Conservation (phyloP, 768 basidiomycete genomes). For the Agrocybe pediades region DNA sequence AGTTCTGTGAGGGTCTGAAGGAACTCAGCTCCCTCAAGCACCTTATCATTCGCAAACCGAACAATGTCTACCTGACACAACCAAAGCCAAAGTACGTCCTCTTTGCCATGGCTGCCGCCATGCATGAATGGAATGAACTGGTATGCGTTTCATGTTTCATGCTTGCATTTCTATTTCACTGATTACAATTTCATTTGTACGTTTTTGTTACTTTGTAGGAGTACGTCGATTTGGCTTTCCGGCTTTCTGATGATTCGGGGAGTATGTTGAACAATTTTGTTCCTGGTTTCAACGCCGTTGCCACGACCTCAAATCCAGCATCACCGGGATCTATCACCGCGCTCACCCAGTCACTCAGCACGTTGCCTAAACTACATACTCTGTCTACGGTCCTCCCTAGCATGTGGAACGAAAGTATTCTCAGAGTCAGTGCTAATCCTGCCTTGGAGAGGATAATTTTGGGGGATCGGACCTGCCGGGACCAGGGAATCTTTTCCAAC, state of each 20-base stretch:
- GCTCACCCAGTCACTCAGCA: slow-evolving; percentile 36
- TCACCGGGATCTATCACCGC: slow-evolving; percentile 31
- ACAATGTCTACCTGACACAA: slow-evolving; percentile 56
- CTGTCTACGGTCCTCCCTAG: slow-evolving; percentile 57
- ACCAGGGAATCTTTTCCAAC: slow-evolving; percentile 7
- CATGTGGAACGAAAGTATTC: slow-evolving; percentile 58
- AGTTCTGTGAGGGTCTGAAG: slow-evolving; percentile 44
- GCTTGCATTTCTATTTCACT: neutral
- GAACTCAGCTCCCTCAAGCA: slow-evolving; percentile 38
- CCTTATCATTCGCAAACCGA: slow-evolving; percentile 54
- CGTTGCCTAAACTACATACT: slow-evolving; percentile 43
- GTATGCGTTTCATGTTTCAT: slow-evolving; percentile 37
- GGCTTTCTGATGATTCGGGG: slow-evolving; percentile 48
- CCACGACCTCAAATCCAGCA: slow-evolving; percentile 2
- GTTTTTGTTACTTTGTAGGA: slow-evolving; percentile 44
- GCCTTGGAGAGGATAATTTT: slow-evolving; percentile 47
- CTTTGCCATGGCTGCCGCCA: slow-evolving; percentile 43
- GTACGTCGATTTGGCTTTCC: slow-evolving; percentile 54
- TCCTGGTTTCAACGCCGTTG: slow-evolving; percentile 2
- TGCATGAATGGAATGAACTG: slow-evolving; percentile 44
- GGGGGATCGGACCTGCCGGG: slow-evolving; percentile 19
- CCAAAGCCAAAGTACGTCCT: slow-evolving; percentile 47
- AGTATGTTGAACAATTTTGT: slow-evolving; percentile 13
- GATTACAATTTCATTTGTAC: too few species aligned
- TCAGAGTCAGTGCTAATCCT: slow-evolving; percentile 50